Base-by-base conservation (phyloP, 305 asterid genomes). In the Fraxinus nigra region DNA sequence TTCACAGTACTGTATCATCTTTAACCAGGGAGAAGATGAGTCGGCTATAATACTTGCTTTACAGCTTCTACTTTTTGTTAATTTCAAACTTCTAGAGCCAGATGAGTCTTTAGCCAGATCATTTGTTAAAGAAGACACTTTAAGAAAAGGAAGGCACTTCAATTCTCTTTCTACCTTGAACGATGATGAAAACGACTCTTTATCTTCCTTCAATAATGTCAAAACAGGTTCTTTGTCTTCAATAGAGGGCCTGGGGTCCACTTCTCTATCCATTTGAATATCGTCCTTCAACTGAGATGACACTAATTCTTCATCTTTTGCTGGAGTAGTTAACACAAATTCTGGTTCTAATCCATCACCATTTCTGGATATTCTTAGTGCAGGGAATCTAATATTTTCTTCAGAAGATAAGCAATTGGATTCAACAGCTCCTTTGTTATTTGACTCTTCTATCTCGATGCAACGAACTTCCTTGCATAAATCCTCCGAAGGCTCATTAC, bases 41-140 rank as follows among this genome's bases (percentile, higher is more conserved):
- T 85, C 82, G 5, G 83, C 79, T 37, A 86, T 70, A 63, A 92
- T 81, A 72, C 90, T 91, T 33, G 89, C 92, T 48, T 89, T 83
- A 88, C 97, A 94, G 90, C 98, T 96, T 83, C 88, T 88, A 75
- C 99, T 96, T 89, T 86, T 96, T 35, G 85, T 83, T 77, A 93
- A 80, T 65, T 72, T 91, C 78, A 79, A 86, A 87, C 86, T 90
- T 87, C 85, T 79, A 78, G 74, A 13, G 37, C 76, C 48, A 6
- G 89, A 82, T 56, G 88, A 88, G 56, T 84, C 85, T 24, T 79
- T 75, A 26, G 80, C 79, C 33, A 51, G 82, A 75, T 90, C 92
- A 63, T 79, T 84, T 18, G 86, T 48, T 70, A 79, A 82, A 82
- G 92, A 84, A 2, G 88, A 82, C 69, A 72, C 82, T 35, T 87